Evolutionary conservation across 2,329 filamentous ascomycete species (phyloP).

Genomic region (Talaromyces funiculosus): DNA sequence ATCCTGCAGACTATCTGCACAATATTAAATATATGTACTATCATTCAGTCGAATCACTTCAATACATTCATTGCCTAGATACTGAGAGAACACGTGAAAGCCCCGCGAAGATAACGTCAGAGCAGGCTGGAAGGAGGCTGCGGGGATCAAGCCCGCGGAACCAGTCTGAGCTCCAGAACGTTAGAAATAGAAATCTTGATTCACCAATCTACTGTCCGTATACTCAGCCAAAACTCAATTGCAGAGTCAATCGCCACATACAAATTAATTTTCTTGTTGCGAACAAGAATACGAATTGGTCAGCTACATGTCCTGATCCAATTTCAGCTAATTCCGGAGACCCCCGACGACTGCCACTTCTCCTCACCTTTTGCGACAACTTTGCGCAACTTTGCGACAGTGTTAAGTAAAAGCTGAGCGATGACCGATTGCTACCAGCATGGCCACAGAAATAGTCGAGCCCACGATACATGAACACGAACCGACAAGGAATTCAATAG

Average conservation of each 20-base stretch:
- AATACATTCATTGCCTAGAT: neutral
- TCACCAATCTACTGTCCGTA: neutral
- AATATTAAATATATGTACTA: slow-evolving; percentile 5
- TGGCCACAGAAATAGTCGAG: slow-evolving; percentile 38
- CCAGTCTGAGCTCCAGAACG: neutral
- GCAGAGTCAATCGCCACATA: neutral
- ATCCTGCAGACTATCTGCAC: neutral
- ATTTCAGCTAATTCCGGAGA: neutral
- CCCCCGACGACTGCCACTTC: neutral
- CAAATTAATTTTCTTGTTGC: neutral
- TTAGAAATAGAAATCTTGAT: neutral
- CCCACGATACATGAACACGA: slow-evolving; percentile 28
- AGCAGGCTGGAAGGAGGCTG: neutral
- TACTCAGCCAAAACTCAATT: neutral
- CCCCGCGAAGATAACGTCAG: slow-evolving; percentile 15
- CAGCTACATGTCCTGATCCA: neutral
- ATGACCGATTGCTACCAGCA: slow-evolving; percentile 31
- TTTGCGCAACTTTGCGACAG: neutral
- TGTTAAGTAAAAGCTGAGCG: slow-evolving; percentile 21
- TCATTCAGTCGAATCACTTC: neutral
- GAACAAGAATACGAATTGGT: neutral
- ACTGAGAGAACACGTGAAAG: neutral
- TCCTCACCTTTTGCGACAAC: no score
- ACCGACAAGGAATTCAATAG: slow-evolving; percentile 18
- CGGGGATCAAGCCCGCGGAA: slow-evolving; percentile 2